Evolutionary conservation across 805 yeast species (phyloP), one percentile per base, ranked within the genome.

Genomic region (Candida rishiriensis): DNA sequence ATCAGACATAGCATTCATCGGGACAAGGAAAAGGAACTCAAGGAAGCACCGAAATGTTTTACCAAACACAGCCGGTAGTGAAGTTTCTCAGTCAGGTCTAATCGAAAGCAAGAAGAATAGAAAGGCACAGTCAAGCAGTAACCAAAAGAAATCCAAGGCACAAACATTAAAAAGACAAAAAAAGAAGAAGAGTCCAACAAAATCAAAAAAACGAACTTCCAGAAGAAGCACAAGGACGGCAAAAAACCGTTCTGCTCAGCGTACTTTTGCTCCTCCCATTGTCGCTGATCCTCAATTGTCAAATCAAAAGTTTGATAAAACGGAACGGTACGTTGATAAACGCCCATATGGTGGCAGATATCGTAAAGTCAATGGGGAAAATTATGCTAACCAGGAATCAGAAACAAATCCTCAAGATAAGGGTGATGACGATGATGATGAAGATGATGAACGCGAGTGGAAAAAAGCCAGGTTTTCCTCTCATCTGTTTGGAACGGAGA

Each of bases 391-490:
- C 33, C 9, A 30, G 4, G 14, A 30, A 13, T 12, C 13, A n/a
- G n/a, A n/a, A n/a, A n/a, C n/a, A n/a, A n/a, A n/a, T n/a, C n/a
- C n/a, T n/a, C n/a, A n/a, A n/a, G n/a, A n/a, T 13, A 30, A 30
- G 10, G 33, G 10, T 10, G 9, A 4, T 30, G 14, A n/a, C 6
- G 13, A 30, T n/a, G 14, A 30, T 3, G 33, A 21, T 28, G 29
- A 14, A 8, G 13, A 37, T 15, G 29, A 7, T 16, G 12, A n/a
- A 30, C 30, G 26, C 28, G 29, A n/a, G 37, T 6, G 43, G 35
- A n/a, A 43, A 43, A 51, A 51, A 40, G 33, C 48, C 17, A 46
- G 54, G 18, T 44, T 48, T 38, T 48, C 52, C 14, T 51, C 54
- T 34, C 45, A 42, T 28, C 34, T 51, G 16, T 46, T 51, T 41